Evolutionary conservation across 345 rosid species (phyloP).

Genomic region (Eucalyptus tenuipes): DNA sequence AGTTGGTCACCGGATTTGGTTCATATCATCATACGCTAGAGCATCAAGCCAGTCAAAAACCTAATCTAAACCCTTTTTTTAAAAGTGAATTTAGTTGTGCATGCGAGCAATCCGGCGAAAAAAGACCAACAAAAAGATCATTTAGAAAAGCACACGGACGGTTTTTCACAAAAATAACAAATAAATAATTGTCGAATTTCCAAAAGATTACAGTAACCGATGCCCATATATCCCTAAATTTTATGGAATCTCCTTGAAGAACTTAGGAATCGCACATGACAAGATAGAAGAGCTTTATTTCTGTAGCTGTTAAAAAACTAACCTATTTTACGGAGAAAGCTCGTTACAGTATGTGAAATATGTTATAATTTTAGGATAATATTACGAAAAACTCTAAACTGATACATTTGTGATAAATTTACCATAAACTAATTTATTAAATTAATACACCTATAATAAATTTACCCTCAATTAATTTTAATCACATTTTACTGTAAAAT

Average conservation of each 20-base stretch:
- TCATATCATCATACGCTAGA: not conserved
- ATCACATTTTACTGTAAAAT: too few relatives aligned
- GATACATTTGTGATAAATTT: too few relatives aligned
- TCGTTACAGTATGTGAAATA: not conserved
- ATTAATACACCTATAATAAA: too few relatives aligned
- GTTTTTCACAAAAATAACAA: not conserved
- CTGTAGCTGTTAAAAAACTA: not conserved
- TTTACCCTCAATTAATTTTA: too few relatives aligned
- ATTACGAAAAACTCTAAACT: too few relatives aligned
- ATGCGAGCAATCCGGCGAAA: not conserved
- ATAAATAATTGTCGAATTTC: not conserved
- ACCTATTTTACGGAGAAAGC: not conserved
- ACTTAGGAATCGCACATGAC: not conserved
- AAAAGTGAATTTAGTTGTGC: not conserved
- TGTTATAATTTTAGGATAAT: not conserved
- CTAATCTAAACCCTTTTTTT: not conserved
- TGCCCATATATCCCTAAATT: not conserved
- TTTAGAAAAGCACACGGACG: not conserved
- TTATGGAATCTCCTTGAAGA: not conserved
- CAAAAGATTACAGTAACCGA: not conserved
- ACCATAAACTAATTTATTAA: too few relatives aligned
- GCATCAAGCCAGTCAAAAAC: not conserved
- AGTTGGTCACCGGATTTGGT: not conserved
- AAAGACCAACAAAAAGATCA: not conserved
- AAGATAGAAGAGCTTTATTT: not conserved